Base-by-base conservation (phyloP, 441 rosid genomes). In the Isatis lusitanica region DNA sequence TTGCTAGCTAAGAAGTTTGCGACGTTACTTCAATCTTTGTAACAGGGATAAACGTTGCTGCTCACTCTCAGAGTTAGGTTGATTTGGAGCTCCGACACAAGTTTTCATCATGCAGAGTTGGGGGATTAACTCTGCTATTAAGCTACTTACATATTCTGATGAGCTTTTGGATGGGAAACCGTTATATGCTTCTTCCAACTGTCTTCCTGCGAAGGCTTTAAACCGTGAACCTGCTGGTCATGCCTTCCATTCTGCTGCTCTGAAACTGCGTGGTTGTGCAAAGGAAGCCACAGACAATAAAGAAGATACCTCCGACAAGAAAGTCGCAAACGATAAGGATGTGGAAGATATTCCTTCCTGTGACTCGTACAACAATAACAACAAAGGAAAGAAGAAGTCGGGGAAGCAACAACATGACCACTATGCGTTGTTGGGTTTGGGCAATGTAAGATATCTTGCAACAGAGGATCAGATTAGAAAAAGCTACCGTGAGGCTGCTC, bases 381-480 rank as follows among this genome's bases (percentile, higher is more conserved):
- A 74, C 82, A 92, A 92, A 77, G 94, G 88, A 74, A 93, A 78
- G 75, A 71, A 71, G 69, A 67, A 73, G 18, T 61, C 81, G 0
- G 97, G 86, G 53, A 83, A 82, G 67, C 71, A 77, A 68, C 90
- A 90, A 70, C 98, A 94, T 78, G 99, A 94, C 82, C 98, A 90
- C 77, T 94, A 94, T 83, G 94, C 97, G 0, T 65, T 94, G 80
- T 71, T 94, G 82, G 97, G 98, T 74, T 77, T 94, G 86, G 75
- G 90, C 51, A 96, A 88, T 83, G 78, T 92, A 36, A 85, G 98
- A 77, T 94, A 94, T 70, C 97, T 94, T 74, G 97, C 98, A 24
- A 88, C 97, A 5, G 98, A 94, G 81, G 98, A 94, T 67, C 98
- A 94, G 86, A 94, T 94, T 67, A 84, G 90, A 60, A 94, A 84